Evolutionary conservation across 2,329 filamentous ascomycete species (phyloP), one percentile per base, ranked within the genome.

Genomic region (Elsinoe perseae): DNA sequence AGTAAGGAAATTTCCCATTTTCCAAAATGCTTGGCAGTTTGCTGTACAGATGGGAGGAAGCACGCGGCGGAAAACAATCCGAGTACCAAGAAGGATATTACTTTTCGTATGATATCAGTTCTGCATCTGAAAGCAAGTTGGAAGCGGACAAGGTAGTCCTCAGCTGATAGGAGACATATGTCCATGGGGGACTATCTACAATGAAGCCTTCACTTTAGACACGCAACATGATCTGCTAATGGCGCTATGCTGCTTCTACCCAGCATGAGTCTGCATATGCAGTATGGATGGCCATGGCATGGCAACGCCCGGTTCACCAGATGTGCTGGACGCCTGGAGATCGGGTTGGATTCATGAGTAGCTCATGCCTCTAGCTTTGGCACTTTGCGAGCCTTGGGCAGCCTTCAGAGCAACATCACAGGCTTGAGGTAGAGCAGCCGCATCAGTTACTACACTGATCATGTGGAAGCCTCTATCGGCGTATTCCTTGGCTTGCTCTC

Each of bases 381-480:
- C 23, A 18, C 10, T 23, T 12, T 30, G 21, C n/a, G 52, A 32
- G 2, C 62, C 62, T 30, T 58, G 62, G 14, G 66, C 67, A 14
- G 60, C 59, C 10, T 63, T 60, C n/a, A 65, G 58, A 2, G 65
- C 65, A 14, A 62, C 57, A 2, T 62, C 60, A 52, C 68, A 67
- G 5, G 60, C 61, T 56, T 62, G 61, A 21, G 61, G 61, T 27
- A 70, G 53, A 38, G 65, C 66, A 30, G 56, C 57, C n/a, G 66
- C 64, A 54, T 70, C 68, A 18, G 63, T 69, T 60, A 66, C 63
- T 0, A 61, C 61, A 50, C 73, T 72, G 50, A 79, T 72, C 74
- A 81, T 78, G 57, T 80, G 75, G 63, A 80, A 81, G 0, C 79
- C 79, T 56, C 72, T 70, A 44, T 79, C 74, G 2, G 76, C 77